Base-by-base conservation (phyloP, 202 grass and related monocot genomes). In the Setaria italica region DNA sequence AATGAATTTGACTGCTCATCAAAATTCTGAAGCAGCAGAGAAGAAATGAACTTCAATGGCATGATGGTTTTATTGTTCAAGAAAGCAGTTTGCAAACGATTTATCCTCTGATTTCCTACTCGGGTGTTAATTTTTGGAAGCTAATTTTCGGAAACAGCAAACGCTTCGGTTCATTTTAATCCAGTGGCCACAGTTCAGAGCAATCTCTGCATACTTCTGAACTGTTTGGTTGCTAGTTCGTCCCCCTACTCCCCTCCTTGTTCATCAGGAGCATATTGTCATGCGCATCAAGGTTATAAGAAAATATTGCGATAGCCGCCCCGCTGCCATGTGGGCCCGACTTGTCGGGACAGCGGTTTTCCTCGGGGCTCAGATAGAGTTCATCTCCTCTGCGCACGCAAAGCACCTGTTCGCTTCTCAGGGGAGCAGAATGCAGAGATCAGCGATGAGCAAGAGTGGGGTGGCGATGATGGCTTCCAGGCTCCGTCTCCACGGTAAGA, bases 401-500 rank as follows among this genome's bases (percentile, higher is more conserved):
- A 46, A 47, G 3, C 39, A 42, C 54, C 19, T 56, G 51, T 56
- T 11, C 67, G 9, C 20, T 69, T 76, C 45, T 50, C 43, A n/a
- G 75, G 50, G 35, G 34, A 10, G 60, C 68, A 0, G 35, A 37
- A 37, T 37, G 35, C 35, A 45, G 25, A 35, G 62, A 62, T 21
- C 55, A 62, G 33, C 19, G 11, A 50, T 25, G 2, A 65, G n/a
- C 13, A 4, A 41, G 1, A 32, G 30, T n/a, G 1, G 43, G 32
- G 32, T 25, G 6, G 63, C 80, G 80, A 88, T 72, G 80, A 83
- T 88, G 73, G 86, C 86, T 11, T 83, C 34, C 65, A 70, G 73
- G 55, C 65, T 87, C 9, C 72, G 86, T 9, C 3, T 87, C n/a
- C 79, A 87, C n/a, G 43, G 86, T 87, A 71, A 63, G 63, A 8